These are phyloP conservation scores for Leishmania tarentolae DNA, from an alignment of 208 protist genomes.

Conservation along the genomic window DNA sequence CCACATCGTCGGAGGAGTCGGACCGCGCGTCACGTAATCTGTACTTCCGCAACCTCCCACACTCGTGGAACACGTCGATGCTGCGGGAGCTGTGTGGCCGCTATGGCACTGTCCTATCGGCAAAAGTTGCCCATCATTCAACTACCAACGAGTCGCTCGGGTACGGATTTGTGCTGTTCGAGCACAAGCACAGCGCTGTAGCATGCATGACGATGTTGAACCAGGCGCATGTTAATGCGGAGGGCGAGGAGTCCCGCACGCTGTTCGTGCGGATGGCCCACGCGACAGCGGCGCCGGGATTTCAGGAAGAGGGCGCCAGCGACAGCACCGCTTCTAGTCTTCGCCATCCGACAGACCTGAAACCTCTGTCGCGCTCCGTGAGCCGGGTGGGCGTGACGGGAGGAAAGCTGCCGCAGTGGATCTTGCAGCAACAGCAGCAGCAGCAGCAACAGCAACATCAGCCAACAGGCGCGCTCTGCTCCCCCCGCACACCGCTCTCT, in stretches of 20 bases:
- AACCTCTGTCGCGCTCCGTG: not conserved
- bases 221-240: constrained; percentile 14
- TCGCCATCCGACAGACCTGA: not conserved
- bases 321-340: not conserved
- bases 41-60: constrained; percentile 64
- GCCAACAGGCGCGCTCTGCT: not conserved
- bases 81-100: constrained; percentile 53
- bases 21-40: constrained; percentile 40
- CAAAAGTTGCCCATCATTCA: constrained; percentile 61
- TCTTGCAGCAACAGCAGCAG: constrained; percentile 3
- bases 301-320: constrained; percentile 17
- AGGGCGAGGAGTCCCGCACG: constrained; percentile 20
- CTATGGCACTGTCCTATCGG: constrained; percentile 57
- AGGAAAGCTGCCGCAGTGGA: not conserved
- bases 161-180: constrained; percentile 83
- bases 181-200: constrained; percentile 38
- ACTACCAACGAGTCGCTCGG: constrained; percentile 49
- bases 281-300: constrained; percentile 19
- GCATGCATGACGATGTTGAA: constrained; percentile 39
- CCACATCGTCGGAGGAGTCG: constrained; percentile 10
- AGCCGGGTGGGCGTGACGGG: not conserved
- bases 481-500: constrained; percentile 1
- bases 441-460: too few species aligned
- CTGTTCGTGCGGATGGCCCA: constrained; percentile 33
- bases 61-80: constrained; percentile 70